Evolutionary conservation across 176 grass and related monocot genomes (phyloP).

Genomic region (Chrysopogon serrulatus): DNA sequence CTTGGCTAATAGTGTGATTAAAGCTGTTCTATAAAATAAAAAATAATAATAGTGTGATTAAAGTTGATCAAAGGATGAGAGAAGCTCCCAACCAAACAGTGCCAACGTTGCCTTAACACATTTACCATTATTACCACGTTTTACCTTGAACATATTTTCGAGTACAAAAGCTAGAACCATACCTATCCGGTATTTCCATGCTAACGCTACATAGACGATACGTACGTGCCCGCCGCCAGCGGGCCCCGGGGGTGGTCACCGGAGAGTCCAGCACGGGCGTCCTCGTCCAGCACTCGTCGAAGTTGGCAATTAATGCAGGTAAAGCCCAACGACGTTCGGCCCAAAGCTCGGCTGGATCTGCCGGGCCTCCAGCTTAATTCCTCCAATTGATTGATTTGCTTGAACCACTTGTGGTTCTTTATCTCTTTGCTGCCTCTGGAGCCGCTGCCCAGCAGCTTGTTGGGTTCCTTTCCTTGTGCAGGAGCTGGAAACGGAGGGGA

Average conservation of each 20-base stretch:
- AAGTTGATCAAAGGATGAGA: neutral
- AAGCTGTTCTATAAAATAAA: too few species aligned
- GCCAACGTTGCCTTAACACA: neutral
- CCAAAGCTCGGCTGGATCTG: too few species aligned
- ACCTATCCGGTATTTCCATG: neutral
- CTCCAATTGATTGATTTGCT: constrained; percentile 81
- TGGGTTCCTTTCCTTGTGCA: constrained; percentile 75
- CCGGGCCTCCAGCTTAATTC: constrained; percentile 64
- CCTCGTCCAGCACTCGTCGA: constrained; percentile 78
- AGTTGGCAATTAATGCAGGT: constrained; percentile 79
- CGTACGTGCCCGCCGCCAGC: constrained; percentile 30
- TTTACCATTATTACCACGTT: neutral
- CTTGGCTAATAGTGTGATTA: too few species aligned
- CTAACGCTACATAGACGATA: neutral
- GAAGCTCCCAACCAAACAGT: neutral
- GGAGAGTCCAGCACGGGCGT: constrained; percentile 70
- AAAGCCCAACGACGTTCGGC: constrained; percentile 47
- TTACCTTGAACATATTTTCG: neutral
- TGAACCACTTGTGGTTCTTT: constrained; percentile 94
- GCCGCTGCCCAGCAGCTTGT: constrained; percentile 63
- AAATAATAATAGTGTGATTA: too few species aligned
- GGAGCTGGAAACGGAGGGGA: constrained; percentile 32
- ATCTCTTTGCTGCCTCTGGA: constrained; percentile 53
- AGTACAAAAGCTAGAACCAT: neutral
- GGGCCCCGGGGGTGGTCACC: constrained; percentile 58